These are phyloP conservation scores for Fusarium continuum DNA, from an alignment of 2,329 filamentous ascomycete species.

Conservation along the genomic window DNA sequence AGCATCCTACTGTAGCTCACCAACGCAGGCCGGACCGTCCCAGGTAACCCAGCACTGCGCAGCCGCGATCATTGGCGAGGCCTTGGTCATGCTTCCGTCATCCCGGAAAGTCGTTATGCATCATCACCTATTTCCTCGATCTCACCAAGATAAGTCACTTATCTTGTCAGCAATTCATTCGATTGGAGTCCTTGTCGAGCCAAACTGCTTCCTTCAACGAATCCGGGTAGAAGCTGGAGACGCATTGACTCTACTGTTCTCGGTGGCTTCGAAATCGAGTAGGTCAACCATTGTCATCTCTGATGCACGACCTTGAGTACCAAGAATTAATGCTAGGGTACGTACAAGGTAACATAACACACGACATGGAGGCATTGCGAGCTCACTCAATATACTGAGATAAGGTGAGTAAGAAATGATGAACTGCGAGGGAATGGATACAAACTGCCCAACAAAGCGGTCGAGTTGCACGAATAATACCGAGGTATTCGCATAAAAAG, in stretches of 20 bases:
- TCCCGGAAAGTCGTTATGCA: slow-evolving; percentile 25
- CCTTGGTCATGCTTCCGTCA: slow-evolving; percentile 12
- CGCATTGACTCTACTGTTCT: background rate
- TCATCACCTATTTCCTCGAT: background rate
- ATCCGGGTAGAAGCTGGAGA: too few relatives aligned
- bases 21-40: slow-evolving; percentile 40
- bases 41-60: slow-evolving; percentile 29
- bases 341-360: too few relatives aligned
- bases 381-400: background rate
- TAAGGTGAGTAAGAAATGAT: background rate
- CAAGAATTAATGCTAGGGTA: background rate
- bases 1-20: slow-evolving; percentile 6
- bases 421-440: slow-evolving; percentile 7
- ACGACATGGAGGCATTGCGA: background rate
- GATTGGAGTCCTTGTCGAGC: background rate
- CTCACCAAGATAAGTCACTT: background rate
- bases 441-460: slow-evolving; percentile 4
- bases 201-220: too few relatives aligned
- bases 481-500: slow-evolving; percentile 26
- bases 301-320: background rate
- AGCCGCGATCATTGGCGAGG: slow-evolving; percentile 20
- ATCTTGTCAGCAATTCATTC: background rate
- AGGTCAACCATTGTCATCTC: background rate
- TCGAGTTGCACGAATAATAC: slow-evolving; percentile 35
- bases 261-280: background rate